Conservation (phyloP, 257 asterid species). For the Ehretia macrophylla region DNA sequence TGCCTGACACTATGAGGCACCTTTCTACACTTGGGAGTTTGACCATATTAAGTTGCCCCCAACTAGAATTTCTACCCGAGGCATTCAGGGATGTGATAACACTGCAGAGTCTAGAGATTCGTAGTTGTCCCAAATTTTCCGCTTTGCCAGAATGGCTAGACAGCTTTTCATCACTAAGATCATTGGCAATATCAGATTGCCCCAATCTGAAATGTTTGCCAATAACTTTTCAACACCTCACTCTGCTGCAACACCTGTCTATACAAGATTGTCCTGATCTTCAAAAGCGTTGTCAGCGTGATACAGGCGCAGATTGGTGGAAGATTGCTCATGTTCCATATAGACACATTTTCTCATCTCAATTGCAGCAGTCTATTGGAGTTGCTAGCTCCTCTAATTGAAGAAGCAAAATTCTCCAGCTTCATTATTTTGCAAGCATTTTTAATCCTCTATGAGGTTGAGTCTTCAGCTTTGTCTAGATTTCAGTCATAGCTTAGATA, state of each 20-base stretch:
- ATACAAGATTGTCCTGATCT: conserved; percentile 30
- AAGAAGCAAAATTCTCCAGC: no score
- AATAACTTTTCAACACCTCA: conserved; percentile 18
- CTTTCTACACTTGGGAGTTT: conserved; percentile 15
- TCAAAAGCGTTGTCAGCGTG: conserved; percentile 15
- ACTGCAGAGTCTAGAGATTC: conserved; percentile 20
- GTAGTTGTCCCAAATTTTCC: conserved; percentile 16
- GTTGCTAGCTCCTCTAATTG: not conserved
- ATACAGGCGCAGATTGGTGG: conserved; percentile 24
- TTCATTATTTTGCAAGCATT: no score
- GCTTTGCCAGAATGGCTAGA: conserved; percentile 26
- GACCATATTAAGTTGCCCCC: conserved; percentile 22
- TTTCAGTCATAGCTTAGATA: no score
- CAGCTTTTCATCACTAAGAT: conserved; percentile 22
- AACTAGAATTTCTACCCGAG: conserved; percentile 12
- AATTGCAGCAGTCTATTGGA: not conserved
- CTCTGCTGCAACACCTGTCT: conserved; percentile 21
- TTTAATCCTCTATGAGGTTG: no score
- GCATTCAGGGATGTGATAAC: conserved; percentile 19
- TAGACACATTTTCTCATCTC: conserved; percentile 11
- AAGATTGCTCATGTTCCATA: conserved; percentile 21
- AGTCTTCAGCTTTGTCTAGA: not conserved
- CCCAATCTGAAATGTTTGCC: conserved; percentile 17
- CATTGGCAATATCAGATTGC: conserved; percentile 24
- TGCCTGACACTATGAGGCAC: conserved; percentile 9